Evolutionary conservation across 495 filamentous ascomycete species (phyloP).

Genomic region (Podospora tetraspora): DNA sequence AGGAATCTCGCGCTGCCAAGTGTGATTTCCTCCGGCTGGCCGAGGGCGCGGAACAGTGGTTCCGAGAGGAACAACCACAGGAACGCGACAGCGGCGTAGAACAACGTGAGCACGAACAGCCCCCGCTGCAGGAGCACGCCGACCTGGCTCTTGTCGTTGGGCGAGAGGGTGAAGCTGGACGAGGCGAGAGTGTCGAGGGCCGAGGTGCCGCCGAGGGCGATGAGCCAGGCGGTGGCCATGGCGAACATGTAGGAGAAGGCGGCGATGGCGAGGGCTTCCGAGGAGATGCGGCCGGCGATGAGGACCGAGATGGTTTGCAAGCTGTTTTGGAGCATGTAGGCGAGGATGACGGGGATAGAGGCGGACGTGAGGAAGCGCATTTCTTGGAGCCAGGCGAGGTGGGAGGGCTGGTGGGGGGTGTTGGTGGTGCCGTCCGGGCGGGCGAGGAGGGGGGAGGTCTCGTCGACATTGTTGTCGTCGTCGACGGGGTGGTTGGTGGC

Average conservation of each 20-base stretch:
- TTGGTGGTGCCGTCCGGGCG: not conserved
- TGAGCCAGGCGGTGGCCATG: conserved; percentile 83
- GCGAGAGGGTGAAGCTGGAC: conserved; percentile 76
- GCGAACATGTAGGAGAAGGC: conserved; percentile 93
- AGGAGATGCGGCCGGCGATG: conserved; percentile 70
- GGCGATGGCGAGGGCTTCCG: conserved; percentile 73
- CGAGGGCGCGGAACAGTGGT: conserved; percentile 66
- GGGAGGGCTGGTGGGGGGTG: not conserved
- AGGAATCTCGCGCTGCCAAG: conserved; percentile 70
- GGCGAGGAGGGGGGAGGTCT: conserved; percentile 14
- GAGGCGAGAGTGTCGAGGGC: conserved; percentile 86
- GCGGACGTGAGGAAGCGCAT: conserved; percentile 62
- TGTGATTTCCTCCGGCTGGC: conserved; percentile 72
- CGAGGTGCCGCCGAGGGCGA: conserved; percentile 83
- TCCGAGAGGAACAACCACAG: conserved; percentile 74
- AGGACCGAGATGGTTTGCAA: conserved; percentile 84
- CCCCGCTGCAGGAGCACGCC: conserved; percentile 77
- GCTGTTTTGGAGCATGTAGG: conserved; percentile 84
- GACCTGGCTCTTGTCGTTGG: conserved; percentile 66
- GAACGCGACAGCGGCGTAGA: conserved; percentile 71
- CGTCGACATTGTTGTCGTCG: conserved; percentile 9
- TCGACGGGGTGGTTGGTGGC: not conserved
- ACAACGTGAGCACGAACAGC: conserved; percentile 64
- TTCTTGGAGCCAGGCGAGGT: conserved; percentile 49
- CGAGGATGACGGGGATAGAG: conserved; percentile 77